Base-by-base conservation (phyloP, 2,329 filamentous ascomycete genomes). In the Epichloe coenophiala region DNA sequence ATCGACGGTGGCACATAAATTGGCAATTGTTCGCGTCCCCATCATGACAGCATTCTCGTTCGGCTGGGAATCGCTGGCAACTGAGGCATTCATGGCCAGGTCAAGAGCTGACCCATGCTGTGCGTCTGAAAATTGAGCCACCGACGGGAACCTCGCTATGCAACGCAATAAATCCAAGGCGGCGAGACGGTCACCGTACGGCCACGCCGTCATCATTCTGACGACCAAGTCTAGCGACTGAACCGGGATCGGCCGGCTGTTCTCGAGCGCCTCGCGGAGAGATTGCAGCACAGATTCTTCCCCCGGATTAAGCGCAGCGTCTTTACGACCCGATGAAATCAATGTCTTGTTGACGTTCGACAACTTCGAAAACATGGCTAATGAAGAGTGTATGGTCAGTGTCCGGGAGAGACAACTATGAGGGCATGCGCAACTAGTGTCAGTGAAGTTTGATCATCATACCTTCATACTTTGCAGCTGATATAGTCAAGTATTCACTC, bases 91-190 rank as follows among this genome's bases (percentile, higher is more conserved):
- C 3, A 77, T 65, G 19, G 70, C 69, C 5, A 73, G 64, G 36
- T 81, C 72, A 6, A 96, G 68, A 12, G 90, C 69, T 37, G 78
- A 82, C 3, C 71, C 71, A 33, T 74, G 69, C 3, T 70, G 67
- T 1, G 74, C 67, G 47, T 79, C 74, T 0, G 69, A 69, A 47
- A 78, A 78, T 7, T 76, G 74, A 2, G 87, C 84, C n/a, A 81
- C 78, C 1, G 77, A 68, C 0, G 86, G 78, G 5, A 79, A 80
- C 1, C 82, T 80, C 1, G 86, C 84, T 31, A 93, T 73, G 46
- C 94, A 81, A n/a, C 93, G 86, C 5, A 97, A 75, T 1, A 97
- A 73, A 64, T 97, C 93, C 1, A 98, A 77, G 12, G 83, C 87
- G 0, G 93, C 86, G 0, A 98, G 75, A 44, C 89, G 83, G 57